Base-by-base conservation (phyloP, 371 early-diverging fungal genomes). In the Nematocida sp. region DNA sequence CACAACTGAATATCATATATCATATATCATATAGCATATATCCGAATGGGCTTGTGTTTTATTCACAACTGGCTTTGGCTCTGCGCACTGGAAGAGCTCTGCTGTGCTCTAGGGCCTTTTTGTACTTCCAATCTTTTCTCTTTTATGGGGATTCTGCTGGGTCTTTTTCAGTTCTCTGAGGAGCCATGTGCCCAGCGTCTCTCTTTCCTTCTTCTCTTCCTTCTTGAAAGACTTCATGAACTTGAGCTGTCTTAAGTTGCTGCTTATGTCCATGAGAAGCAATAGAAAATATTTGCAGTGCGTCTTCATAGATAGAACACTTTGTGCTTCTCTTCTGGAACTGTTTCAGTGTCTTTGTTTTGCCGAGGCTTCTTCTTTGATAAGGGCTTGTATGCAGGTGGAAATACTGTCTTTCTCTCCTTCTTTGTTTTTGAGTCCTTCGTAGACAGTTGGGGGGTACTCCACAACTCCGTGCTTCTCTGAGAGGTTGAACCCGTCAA, bases 401-500 rank as follows among this genome's bases (percentile, higher is more conserved):
- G 67, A 2, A n/a, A 67, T 29, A 46, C 67, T 67, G 55, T 67
- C 67, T 15, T 11, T 31, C 7, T 25, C 19, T 0, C 67, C 67
- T 48, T 67, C 67, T 50, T 67, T 67, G 57, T 57, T 67, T 56
- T 67, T 67, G 3, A 67, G 67, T 13, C 67, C 67, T 29, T 67
- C 58, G 37, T 67, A 67, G n/a, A 50, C n/a, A 25, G 17, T 46
- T 3, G 27, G 5, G 38, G n/a, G 38, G 55, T 67, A 67, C 45
- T 67, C 67, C 4, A 83, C 75, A 3, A 81, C 70, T 0, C 56
- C 77, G 62, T 76, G 76, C 21, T 53, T 67, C 2, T 64, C 27
- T 2, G 81, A 54, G 38, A 67, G 77, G 38, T 66, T 57, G 57
- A 83, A 81, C 23, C 67, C 67, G 64, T 83, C 83, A 77, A 83